A percentile compares a stretch with the other conserved stretches of the same genome.
phyloP scores from a whole-genome alignment of 73 alveolate species.

The Breviolum minutum region DNA sequence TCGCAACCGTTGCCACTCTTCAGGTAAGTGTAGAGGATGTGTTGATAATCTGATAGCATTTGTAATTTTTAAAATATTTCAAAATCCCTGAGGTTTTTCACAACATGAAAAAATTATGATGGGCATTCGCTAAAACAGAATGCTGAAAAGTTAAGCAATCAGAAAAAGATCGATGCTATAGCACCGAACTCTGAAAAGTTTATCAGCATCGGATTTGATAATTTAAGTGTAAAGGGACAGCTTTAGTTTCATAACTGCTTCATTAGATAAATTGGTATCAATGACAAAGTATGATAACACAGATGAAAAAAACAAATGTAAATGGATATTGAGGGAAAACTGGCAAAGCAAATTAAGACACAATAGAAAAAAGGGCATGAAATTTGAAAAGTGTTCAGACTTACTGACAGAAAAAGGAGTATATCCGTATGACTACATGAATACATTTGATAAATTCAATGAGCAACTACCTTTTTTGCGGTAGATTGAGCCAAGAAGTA shows the following conservation, averaged over 20 bases:
- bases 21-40: conserved; percentile 32
- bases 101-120: neutral
- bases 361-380: no score
- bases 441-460: no score
- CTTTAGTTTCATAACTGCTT: conserved; percentile 13
- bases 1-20: conserved; percentile 33
- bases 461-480: no score
- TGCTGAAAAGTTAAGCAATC: neutral
- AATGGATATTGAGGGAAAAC: neutral
- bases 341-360: no score
- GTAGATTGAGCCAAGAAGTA: no score
- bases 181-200: conserved; percentile 26
- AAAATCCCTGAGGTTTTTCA: conserved; percentile 1
- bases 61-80: neutral
- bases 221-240: no score
- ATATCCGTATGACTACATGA: no score
- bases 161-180: neutral
- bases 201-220: no score
- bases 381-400: no score
- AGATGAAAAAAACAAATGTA: neutral
- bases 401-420: no score
- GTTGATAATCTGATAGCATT: neutral
- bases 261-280: neutral
- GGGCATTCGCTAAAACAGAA: neutral
- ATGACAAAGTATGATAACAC: neutral